Evolutionary conservation across 116 monocot species (phyloP).

Genomic region (Iris pallida): DNA sequence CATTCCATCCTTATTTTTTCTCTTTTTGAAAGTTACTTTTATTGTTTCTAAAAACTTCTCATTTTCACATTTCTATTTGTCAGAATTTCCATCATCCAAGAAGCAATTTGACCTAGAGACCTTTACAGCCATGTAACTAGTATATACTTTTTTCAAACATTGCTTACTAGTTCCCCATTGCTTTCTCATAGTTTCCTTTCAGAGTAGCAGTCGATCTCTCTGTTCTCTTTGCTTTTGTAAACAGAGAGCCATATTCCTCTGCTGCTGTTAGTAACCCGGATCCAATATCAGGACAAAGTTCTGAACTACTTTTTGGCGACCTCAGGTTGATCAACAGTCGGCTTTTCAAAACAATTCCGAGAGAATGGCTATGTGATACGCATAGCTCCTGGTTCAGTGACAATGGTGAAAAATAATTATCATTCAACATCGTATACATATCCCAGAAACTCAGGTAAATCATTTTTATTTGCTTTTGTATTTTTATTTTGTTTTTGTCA

Average conservation of each 20-base stretch:
- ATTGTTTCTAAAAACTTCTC: background rate
- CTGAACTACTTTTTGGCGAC: background rate
- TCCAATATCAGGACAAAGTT: background rate
- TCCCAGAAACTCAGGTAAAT: constrained; percentile 12
- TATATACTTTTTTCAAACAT: background rate
- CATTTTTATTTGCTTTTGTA: background rate
- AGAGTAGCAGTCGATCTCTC: background rate
- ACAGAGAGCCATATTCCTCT: too few relatives aligned
- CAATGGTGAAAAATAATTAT: background rate
- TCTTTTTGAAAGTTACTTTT: too few relatives aligned
- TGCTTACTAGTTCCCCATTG: background rate
- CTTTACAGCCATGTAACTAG: too few relatives aligned
- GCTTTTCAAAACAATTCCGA: constrained; percentile 1
- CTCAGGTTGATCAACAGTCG: constrained; percentile 1
- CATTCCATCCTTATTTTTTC: too few relatives aligned
- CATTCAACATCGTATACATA: background rate
- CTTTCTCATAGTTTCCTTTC: too few relatives aligned
- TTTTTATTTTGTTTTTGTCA: background rate
- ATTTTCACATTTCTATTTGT: background rate
- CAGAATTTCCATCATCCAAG: background rate
- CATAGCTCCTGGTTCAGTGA: too few relatives aligned
- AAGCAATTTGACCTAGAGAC: background rate
- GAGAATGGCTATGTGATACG: background rate
- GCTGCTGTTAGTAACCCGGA: too few relatives aligned
- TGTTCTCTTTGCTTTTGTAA: too few relatives aligned